These are phyloP conservation scores for Oryza rufipogon DNA, from an alignment of 176 grass and related monocot species.

Conservation along the genomic window DNA sequence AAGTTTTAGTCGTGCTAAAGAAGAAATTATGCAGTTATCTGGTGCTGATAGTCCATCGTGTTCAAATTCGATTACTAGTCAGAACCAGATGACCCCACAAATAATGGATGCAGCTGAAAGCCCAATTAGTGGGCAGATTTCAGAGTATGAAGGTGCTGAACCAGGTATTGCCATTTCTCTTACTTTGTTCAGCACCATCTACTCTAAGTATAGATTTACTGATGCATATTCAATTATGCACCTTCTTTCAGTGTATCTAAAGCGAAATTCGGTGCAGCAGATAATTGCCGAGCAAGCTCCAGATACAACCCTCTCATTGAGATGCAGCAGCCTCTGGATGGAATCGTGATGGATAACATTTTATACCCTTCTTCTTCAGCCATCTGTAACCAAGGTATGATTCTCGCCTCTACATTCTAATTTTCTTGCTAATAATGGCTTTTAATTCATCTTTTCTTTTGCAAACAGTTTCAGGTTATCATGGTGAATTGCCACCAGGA, in stretches of 20 bases:
- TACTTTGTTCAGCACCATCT: conserved; percentile 56
- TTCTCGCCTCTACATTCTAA: conserved; percentile 3
- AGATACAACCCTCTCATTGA: conserved; percentile 87
- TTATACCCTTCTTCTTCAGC: conserved; percentile 40
- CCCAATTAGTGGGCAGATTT: conserved; percentile 61
- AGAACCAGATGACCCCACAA: conserved; percentile 63
- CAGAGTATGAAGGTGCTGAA: conserved; percentile 77
- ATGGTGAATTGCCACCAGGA: conserved; percentile 49
- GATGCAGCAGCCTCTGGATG: conserved; percentile 92
- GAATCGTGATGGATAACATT: conserved; percentile 54
- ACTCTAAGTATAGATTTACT: conserved; percentile 66
- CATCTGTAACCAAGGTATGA: conserved; percentile 50
- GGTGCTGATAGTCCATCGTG: conserved; percentile 58
- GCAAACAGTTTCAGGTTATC: conserved; percentile 52
- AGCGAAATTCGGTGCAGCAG: conserved; percentile 97
- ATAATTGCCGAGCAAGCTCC: conserved; percentile 71
- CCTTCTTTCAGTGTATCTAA: conserved; percentile 97
- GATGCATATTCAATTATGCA: conserved; percentile 84
- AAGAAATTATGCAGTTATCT: conserved; percentile 43
- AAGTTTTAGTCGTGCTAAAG: conserved; percentile 63
- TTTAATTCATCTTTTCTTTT: conserved; percentile 32
- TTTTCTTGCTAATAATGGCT: neutral
- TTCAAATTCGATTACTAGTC: conserved; percentile 82
- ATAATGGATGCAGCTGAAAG: conserved; percentile 64
- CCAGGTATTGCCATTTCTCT: conserved; percentile 60